A percentile compares a stretch with the other conserved stretches of the same genome.
phyloP scores from a whole-genome alignment of 441 rosid species.

The Corymbia citriodora region DNA sequence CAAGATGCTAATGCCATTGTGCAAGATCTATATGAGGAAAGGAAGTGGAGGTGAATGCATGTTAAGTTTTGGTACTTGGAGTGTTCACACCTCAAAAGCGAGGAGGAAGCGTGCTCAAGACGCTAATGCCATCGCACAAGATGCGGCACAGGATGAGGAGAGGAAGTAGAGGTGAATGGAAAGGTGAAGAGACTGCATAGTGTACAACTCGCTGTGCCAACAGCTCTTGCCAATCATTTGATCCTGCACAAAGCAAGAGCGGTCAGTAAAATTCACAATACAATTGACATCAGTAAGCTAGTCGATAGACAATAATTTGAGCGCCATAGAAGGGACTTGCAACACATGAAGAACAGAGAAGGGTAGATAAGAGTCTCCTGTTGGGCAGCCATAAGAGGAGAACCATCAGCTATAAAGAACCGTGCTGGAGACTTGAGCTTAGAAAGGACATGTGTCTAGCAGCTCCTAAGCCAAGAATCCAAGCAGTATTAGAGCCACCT shows the following conservation, averaged over 20 bases:
- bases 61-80: too few species aligned
- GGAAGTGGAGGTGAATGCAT: background rate
- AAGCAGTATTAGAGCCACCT: background rate
- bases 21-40: background rate
- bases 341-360: background rate
- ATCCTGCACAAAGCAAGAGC: background rate
- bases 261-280: background rate
- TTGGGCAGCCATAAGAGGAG: background rate
- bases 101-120: background rate
- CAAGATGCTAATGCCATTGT: background rate
- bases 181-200: background rate
- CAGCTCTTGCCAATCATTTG: background rate
- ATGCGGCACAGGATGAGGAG: background rate
- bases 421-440: background rate
- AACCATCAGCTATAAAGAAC: background rate
- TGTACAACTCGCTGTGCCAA: background rate
- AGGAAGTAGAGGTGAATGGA: background rate
- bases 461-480: too few species aligned
- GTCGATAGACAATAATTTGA: too few species aligned
- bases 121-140: background rate
- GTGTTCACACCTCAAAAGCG: background rate
- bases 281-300: too few species aligned
- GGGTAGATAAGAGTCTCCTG: accelerated
- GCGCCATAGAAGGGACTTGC: too few species aligned
- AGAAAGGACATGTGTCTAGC: background rate